These are phyloP conservation scores for Daldinia grandis DNA, from an alignment of 495 filamentous ascomycete species.

Conservation along the genomic window DNA sequence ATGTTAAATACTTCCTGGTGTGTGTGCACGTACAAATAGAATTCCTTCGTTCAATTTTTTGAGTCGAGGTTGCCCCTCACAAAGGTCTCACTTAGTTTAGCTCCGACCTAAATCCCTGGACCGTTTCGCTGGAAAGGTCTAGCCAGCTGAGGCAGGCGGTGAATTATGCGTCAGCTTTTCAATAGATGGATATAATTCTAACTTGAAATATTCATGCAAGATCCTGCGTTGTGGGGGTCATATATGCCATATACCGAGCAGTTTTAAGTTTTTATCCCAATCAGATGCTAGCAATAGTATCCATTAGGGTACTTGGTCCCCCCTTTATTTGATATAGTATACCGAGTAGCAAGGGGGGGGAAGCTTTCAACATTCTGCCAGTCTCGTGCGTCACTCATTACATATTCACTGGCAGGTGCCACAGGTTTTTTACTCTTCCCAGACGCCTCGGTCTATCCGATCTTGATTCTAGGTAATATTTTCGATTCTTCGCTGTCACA, in stretches of 20 bases:
- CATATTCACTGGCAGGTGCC: constrained; percentile 27
- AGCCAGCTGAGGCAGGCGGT: constrained; percentile 27
- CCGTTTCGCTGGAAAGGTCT: constrained; percentile 26
- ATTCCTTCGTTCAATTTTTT: not conserved
- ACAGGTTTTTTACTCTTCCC: constrained; percentile 17
- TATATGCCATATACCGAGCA: not conserved
- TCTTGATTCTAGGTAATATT: constrained; percentile 11
- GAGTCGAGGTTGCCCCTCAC: not conserved
- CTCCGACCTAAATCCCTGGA: constrained; percentile 14
- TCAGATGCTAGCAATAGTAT: not conserved
- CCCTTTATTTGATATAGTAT: not conserved
- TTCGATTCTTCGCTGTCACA: constrained; percentile 30
- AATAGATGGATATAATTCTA: not conserved
- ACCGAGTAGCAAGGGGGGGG: not conserved
- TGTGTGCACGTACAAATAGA: not conserved
- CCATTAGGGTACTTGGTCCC: not conserved
- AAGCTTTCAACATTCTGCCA: constrained; percentile 15
- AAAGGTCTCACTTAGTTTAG: constrained; percentile 9
- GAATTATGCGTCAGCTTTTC: not conserved
- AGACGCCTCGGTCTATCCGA: constrained; percentile 35
- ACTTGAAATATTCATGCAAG: not conserved
- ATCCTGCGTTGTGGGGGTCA: not conserved
- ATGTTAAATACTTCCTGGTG: too few species aligned
- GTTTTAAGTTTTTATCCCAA: not conserved
- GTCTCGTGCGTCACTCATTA: constrained; percentile 35